phyloP scores from a whole-genome alignment of 352 stramenopile species.

The Phytophthora meadii region DNA sequence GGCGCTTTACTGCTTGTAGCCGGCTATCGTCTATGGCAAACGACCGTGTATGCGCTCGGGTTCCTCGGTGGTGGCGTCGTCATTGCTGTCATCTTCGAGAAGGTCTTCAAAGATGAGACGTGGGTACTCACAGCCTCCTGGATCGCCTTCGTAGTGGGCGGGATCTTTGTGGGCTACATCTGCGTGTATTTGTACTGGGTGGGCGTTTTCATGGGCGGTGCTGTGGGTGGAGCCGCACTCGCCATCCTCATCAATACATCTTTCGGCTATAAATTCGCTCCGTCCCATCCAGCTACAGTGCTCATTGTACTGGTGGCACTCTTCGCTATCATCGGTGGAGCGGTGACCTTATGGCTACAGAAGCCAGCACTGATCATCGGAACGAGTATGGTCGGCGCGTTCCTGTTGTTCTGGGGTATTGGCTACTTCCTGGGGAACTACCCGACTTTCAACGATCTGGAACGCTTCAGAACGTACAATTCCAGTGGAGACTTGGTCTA shows the following conservation, averaged over 20 bases:
- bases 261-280: constrained; percentile 63
- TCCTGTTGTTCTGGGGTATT: constrained; percentile 58
- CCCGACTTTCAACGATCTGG: constrained; percentile 59
- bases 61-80: constrained; percentile 65
- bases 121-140: constrained; percentile 68
- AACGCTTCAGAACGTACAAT: constrained; percentile 39
- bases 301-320: constrained; percentile 56
- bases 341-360: constrained; percentile 60
- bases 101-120: constrained; percentile 56
- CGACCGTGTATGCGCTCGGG: constrained; percentile 61
- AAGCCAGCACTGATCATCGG: constrained; percentile 57
- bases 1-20: constrained; percentile 51
- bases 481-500: constrained; percentile 41
- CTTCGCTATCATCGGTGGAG: constrained; percentile 52
- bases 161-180: constrained; percentile 55
- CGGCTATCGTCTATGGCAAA: constrained; percentile 71
- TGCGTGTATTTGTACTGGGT: constrained; percentile 59
- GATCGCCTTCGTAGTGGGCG: constrained; percentile 74
- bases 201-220: constrained; percentile 66
- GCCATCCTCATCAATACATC: constrained; percentile 65
- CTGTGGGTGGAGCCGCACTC: constrained; percentile 61
- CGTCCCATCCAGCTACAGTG: constrained; percentile 57
- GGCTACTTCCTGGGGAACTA: constrained; percentile 73
- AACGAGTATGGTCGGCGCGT: constrained; percentile 57
- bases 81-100: constrained; percentile 59